Percentiles rank a stretch among this genome's conserved stretches.
phyloP scores from a whole-genome alignment of 805 yeast species.

The Candida insectalens region DNA sequence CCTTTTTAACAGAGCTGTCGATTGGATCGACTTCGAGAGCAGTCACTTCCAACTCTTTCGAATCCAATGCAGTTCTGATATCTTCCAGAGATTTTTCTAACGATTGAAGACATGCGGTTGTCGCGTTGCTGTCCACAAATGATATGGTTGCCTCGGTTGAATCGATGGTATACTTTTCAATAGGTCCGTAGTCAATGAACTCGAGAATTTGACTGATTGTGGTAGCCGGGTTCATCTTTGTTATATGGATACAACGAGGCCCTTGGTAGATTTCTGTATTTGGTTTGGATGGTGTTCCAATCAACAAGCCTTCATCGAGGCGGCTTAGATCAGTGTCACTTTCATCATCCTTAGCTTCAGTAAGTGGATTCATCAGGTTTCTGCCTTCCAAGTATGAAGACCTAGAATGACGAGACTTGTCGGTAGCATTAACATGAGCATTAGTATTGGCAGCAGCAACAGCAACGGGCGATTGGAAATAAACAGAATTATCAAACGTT shows the following conservation, averaged over 20 bases:
- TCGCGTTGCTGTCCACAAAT: conserved; percentile 15
- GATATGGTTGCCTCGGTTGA: conserved; percentile 8
- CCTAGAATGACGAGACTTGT: background rate
- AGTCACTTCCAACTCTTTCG: conserved; percentile 26
- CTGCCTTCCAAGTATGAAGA: conserved; percentile 7
- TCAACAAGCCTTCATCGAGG: too few species aligned
- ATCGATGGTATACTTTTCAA: conserved; percentile 40
- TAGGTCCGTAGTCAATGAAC: conserved; percentile 46
- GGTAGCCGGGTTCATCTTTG: conserved; percentile 11
- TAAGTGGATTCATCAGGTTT: too few species aligned
- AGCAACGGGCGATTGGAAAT: background rate
- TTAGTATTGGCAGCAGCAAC: background rate
- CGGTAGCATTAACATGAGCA: background rate
- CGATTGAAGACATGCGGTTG: conserved; percentile 14
- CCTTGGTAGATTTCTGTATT: background rate
- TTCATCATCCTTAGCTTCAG: too few species aligned
- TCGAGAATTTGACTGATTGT: conserved; percentile 24
- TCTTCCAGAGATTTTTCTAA: conserved; percentile 9
- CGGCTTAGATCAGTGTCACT: too few species aligned
- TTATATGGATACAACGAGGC: conserved; percentile 9
- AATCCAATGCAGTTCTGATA: conserved; percentile 23
- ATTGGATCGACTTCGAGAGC: conserved; percentile 24
- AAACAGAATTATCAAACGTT: conserved; percentile 3
- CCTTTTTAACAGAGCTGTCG: conserved; percentile 14
- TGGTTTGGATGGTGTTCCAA: background rate